Percentiles rank a stretch among this genome's conserved stretches.
phyloP scores from a whole-genome alignment of 2,329 filamentous ascomycete genomes.

The Fusarium vanettenii region DNA sequence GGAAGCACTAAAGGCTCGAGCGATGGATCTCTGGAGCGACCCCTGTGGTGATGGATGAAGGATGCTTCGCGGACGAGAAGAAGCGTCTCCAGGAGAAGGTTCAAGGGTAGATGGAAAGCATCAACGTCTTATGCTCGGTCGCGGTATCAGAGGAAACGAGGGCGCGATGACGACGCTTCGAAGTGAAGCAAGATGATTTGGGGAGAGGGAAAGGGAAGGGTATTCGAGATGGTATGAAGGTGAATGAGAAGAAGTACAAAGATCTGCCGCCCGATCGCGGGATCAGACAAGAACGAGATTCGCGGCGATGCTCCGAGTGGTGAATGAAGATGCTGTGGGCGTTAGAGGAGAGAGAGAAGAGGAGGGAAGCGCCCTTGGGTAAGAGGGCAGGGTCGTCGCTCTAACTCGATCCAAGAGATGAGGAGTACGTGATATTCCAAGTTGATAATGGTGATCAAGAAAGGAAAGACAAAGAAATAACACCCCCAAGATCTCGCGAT shows the following conservation, averaged over 20 bases:
- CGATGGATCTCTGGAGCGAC: not conserved
- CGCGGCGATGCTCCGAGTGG: not conserved
- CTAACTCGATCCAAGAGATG: not conserved
- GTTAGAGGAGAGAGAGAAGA: not conserved
- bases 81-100: not conserved
- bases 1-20: not conserved
- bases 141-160: not conserved
- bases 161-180: not conserved
- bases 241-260: not conserved
- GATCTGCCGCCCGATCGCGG: not conserved
- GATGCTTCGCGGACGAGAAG: not conserved
- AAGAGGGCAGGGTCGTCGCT: not conserved
- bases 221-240: not conserved
- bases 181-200: not conserved
- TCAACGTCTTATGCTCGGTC: not conserved
- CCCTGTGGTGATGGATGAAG: not conserved
- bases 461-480: not conserved
- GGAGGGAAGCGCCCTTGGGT: not conserved
- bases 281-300: not conserved
- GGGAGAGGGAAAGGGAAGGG: not conserved
- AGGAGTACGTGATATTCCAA: not conserved
- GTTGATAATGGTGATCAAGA: not conserved
- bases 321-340: not conserved
- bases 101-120: not conserved
- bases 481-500: not conserved